Evolutionary conservation across 345 rosid species (phyloP).

Genomic region (Garcia nutans): DNA sequence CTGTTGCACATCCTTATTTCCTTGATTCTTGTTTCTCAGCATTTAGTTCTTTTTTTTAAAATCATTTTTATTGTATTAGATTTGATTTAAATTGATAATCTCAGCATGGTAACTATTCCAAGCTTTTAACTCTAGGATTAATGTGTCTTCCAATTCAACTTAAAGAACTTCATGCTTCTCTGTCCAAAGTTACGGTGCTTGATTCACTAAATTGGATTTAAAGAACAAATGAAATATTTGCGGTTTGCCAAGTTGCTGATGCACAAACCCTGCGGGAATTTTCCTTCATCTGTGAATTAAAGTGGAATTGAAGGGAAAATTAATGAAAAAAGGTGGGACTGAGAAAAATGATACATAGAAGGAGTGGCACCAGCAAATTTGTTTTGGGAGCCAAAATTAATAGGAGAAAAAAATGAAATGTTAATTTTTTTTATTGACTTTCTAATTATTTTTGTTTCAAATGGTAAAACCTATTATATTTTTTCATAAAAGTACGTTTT

Average conservation of each 20-base stretch:
- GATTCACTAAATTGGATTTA: not conserved
- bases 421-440: too few species aligned
- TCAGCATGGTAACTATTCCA: not conserved
- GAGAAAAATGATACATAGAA: too few species aligned
- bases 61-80: not conserved
- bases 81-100: not conserved
- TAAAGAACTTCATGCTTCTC: not conserved
- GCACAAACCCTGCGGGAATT: not conserved
- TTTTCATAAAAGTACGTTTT: not conserved
- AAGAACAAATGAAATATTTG: not conserved
- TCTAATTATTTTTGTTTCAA: too few species aligned
- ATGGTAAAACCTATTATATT: not conserved
- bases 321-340: too few species aligned
- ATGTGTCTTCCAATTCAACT: not conserved
- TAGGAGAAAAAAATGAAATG: too few species aligned
- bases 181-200: not conserved
- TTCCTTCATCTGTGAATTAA: not conserved
- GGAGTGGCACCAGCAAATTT: too few species aligned
- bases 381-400: too few species aligned
- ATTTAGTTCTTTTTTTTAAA: too few species aligned
- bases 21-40: too few species aligned
- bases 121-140: not conserved
- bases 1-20: not conserved
- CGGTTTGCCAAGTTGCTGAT: too few species aligned
- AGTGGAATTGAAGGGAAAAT: not conserved